These are phyloP conservation scores for Ceratonia siliqua DNA, from an alignment of 306 rosid species.

Conservation along the genomic window DNA sequence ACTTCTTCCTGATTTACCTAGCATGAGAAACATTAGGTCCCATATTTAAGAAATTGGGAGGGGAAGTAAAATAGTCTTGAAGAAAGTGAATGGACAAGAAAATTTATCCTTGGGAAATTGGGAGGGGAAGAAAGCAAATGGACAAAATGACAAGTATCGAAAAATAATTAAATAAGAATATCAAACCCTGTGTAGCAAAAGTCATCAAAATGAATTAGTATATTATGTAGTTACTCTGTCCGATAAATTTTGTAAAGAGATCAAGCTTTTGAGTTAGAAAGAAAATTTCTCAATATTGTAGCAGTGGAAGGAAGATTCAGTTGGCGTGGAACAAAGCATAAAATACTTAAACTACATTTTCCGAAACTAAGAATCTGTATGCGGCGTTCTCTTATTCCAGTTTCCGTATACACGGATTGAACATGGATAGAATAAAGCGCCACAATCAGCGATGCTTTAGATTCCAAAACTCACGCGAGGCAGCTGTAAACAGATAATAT, in stretches of 20 bases:
- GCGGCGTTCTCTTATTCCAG: not conserved
- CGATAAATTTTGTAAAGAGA: constrained; percentile 14
- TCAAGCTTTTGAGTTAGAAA: not conserved
- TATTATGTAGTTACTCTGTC: not conserved
- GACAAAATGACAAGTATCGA: not conserved
- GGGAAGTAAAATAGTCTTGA: not conserved
- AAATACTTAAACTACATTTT: not conserved
- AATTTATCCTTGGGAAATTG: no score
- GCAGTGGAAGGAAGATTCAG: not conserved
- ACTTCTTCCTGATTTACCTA: not conserved
- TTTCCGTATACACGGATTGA: constrained; percentile 29
- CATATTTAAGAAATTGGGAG: no score
- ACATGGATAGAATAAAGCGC: constrained; percentile 48
- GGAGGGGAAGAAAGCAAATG: not conserved
- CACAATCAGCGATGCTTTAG: constrained; percentile 21
- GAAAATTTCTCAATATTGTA: not conserved
- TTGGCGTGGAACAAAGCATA: not conserved
- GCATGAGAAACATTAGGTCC: not conserved
- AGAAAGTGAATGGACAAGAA: not conserved
- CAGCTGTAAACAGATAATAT: constrained; percentile 31
- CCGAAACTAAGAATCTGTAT: constrained; percentile 16
- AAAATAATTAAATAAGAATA: not conserved
- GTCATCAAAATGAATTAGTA: not conserved
- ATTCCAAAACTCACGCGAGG: constrained; percentile 19
- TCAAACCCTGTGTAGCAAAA: not conserved